These are phyloP conservation scores for Stentor roeselii DNA, from an alignment of 73 alveolate species.

Conservation along the genomic window DNA sequence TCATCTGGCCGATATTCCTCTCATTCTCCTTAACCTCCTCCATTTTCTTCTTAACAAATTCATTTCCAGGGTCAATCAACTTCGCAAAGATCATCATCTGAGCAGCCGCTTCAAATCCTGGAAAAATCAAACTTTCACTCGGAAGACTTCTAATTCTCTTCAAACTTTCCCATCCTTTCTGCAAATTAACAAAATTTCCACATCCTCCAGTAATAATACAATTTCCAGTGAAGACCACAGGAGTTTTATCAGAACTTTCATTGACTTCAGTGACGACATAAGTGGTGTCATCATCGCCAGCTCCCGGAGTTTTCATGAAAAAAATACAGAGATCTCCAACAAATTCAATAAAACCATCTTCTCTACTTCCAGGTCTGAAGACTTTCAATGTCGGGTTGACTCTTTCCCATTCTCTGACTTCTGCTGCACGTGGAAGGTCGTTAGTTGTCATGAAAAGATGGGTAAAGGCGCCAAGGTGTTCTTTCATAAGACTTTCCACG, in stretches of 20 bases:
- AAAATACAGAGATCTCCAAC: constrained; percentile 59
- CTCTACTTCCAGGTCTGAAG: constrained; percentile 28
- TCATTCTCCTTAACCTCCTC: constrained; percentile 28
- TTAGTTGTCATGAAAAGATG: constrained; percentile 45
- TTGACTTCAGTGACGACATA: constrained; percentile 65
- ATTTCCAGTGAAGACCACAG: constrained; percentile 57
- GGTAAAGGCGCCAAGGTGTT: constrained; percentile 32
- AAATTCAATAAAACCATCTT: constrained; percentile 29
- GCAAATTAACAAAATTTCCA: constrained; percentile 45
- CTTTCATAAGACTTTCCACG: constrained; percentile 40
- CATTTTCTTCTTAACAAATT: constrained; percentile 38
- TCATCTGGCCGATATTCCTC: constrained; percentile 40
- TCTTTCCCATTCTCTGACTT: constrained; percentile 40
- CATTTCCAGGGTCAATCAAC: constrained; percentile 60
- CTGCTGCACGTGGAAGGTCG: constrained; percentile 41
- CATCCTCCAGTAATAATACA: constrained; percentile 65
- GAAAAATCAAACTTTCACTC: constrained; percentile 57
- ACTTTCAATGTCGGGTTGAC: constrained; percentile 44
- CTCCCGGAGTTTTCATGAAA: constrained; percentile 72
- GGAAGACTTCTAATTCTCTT: constrained; percentile 54
- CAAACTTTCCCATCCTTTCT: constrained; percentile 36
- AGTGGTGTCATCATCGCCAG: constrained; percentile 41
- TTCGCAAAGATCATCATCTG: constrained; percentile 51
- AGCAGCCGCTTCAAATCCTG: constrained; percentile 44
- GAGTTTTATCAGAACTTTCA: constrained; percentile 51